Evolutionary conservation across 169 alveolate genomes (phyloP), one percentile per base, ranked within the genome.

Genomic region (Plasmodium gonderi): DNA sequence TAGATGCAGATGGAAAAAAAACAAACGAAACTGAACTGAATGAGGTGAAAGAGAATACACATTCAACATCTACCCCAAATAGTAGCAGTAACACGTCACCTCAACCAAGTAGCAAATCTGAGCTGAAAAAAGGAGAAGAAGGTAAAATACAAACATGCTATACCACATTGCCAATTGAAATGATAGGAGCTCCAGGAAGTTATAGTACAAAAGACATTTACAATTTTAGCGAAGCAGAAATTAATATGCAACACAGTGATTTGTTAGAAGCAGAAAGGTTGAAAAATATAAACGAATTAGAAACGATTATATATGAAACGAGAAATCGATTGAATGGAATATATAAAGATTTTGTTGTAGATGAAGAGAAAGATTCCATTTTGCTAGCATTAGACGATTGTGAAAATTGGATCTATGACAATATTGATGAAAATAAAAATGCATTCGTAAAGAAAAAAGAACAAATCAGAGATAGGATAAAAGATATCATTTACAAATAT

Each of bases 351-450:
- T 95, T 85, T 78, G 95, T 95, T 17, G 74, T 92, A 1, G 95
- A 95, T 12, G 95, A 95, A 54, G 74, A 76, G 60, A 94, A 90
- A 45, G 93, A 75, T 69, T 54, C 92, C 42, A 74, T 95, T 54
- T 60, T 51, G 74, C 65, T 82, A 14, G 75, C 91, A 51, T 69
- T 95, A 47, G 91, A 92, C 72, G 94, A 95, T 75, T 69, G 79
- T 92, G 94, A 91, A 85, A 65, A 94, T 81, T 95, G 96, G 96
- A 51, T 95, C n/a, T 95, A 95, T 80, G 96, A 92, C 69, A 94
- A 95, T 90, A 81, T 85, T 36, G 96, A 81, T n/a, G 96, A 93
- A 40, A 79, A 93, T 8, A 90, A 92, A 80, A 95, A 91, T 47
- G 95, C 67, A 14, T 80, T 94, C 14, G 69, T 94, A 65, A 94